Percentiles rank a stretch among this genome's conserved stretches.
Evolutionary conservation across 345 rosid genomes (phyloP).

Genomic region (Populus simonii): DNA sequence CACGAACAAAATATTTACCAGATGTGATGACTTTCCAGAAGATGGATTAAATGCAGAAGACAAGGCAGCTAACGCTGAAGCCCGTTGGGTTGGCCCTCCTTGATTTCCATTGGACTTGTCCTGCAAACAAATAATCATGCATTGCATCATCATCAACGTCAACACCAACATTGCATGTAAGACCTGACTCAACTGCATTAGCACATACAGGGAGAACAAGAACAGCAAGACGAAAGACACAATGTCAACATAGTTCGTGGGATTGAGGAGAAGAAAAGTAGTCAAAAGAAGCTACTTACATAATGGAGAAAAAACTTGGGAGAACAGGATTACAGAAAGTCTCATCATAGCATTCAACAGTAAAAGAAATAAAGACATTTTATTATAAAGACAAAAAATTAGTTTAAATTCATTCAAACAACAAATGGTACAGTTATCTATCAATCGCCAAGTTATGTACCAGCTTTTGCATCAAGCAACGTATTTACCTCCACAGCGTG

Average conservation of each 20-base stretch:
- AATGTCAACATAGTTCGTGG: background rate
- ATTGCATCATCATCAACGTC: background rate
- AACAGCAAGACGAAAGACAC: background rate
- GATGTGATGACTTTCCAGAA: conserved; percentile 42
- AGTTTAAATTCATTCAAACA: background rate
- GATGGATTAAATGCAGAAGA: conserved; percentile 78
- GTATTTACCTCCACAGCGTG: conserved; percentile 72
- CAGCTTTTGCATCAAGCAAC: conserved; percentile 6
- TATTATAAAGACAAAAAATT: background rate
- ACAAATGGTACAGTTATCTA: background rate
- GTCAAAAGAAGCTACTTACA: background rate
- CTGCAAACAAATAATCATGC: conserved; percentile 30
- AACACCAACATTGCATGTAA: background rate
- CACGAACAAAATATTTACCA: conserved; percentile 37
- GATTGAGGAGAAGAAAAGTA: background rate
- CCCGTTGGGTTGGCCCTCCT: conserved; percentile 95
- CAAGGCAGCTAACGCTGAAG: conserved; percentile 96
- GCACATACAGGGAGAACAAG: background rate
- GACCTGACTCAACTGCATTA: background rate
- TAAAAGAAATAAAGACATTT: background rate
- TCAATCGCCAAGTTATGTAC: background rate
- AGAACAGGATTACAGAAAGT: background rate
- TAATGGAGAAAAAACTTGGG: background rate
- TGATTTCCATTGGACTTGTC: conserved; percentile 68
- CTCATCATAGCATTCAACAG: background rate